Percentiles rank a stretch among this genome's conserved stretches.
These are phyloP conservation scores for Saprolegnia diclina DNA, from an alignment of 352 stramenopile genomes.

Conservation along the genomic window DNA sequence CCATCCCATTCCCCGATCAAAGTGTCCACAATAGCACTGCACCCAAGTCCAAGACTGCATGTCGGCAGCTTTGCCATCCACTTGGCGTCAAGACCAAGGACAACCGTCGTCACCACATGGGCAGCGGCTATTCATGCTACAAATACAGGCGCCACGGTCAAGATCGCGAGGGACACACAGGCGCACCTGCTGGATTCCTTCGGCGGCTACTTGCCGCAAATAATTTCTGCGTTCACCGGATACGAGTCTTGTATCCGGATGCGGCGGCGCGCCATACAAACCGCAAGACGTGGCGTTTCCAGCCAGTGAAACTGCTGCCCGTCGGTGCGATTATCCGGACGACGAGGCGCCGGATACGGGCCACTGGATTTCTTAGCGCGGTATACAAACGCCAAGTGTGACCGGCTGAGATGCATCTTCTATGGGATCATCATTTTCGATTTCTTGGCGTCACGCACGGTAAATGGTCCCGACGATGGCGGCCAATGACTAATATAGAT, in stretches of 20 bases:
- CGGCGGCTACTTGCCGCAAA: not conserved
- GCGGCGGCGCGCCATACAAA: not conserved
- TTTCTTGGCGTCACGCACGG: not conserved
- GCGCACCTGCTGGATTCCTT: not conserved
- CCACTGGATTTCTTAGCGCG: not conserved
- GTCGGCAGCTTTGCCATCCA: too few species aligned
- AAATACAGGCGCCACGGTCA: not conserved
- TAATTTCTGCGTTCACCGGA: not conserved
- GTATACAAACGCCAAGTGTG: not conserved
- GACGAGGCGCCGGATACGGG: not conserved
- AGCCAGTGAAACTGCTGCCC: constrained; percentile 1
- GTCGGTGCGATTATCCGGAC: not conserved
- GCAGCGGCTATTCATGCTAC: too few species aligned
- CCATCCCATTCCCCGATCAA: too few species aligned
- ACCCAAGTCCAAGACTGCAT: too few species aligned
- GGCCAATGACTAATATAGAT: too few species aligned
- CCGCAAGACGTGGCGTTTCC: not conserved
- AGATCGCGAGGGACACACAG: not conserved
- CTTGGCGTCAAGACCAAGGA: too few species aligned
- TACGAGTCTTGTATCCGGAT: not conserved
- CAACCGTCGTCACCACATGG: too few species aligned
- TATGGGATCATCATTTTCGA: not conserved
- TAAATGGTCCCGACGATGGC: too few species aligned
- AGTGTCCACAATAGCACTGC: too few species aligned
- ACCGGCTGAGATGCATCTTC: not conserved